phyloP scores from a whole-genome alignment of 2,329 filamentous ascomycete genomes.

The Xylariaceae sp. region DNA sequence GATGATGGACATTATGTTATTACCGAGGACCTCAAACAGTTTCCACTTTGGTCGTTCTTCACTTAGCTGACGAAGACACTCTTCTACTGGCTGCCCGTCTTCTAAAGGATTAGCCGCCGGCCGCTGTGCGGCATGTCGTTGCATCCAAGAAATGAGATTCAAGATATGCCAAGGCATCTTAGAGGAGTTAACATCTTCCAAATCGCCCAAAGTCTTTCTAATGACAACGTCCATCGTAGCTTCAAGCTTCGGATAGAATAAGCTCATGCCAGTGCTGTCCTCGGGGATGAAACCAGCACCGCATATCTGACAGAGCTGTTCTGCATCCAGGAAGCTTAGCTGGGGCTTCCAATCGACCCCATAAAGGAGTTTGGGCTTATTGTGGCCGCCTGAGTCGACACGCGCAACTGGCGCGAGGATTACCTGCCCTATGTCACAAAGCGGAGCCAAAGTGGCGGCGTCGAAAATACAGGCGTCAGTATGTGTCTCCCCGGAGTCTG shows the following conservation, averaged over 20 bases:
- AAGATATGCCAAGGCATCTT: neutral
- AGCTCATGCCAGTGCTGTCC: too few relatives aligned
- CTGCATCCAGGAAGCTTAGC: constrained; percentile 23
- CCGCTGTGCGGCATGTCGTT: too few relatives aligned
- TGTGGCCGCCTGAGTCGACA: neutral
- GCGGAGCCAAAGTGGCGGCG: too few relatives aligned
- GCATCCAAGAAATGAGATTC: neutral
- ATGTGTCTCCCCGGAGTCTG: too few relatives aligned
- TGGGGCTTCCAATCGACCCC: constrained; percentile 31
- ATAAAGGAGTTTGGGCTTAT: constrained; percentile 24
- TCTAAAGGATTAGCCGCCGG: too few relatives aligned
- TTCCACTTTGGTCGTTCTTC: neutral
- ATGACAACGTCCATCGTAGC: too few relatives aligned
- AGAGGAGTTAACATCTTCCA: neutral
- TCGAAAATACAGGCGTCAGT: neutral
- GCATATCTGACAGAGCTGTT: constrained; percentile 21
- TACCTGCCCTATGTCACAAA: neutral
- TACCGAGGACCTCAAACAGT: neutral
- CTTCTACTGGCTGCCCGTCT: too few relatives aligned
- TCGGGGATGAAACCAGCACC: too few relatives aligned
- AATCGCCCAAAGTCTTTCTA: neutral
- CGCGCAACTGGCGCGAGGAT: neutral
- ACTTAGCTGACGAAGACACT: neutral
- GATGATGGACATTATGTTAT: constrained; percentile 15
- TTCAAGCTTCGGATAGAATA: too few relatives aligned